Evolutionary conservation across 2,329 filamentous ascomycete genomes (phyloP), one percentile per base, ranked within the genome.

Genomic region (Curvularia verruculosa): DNA sequence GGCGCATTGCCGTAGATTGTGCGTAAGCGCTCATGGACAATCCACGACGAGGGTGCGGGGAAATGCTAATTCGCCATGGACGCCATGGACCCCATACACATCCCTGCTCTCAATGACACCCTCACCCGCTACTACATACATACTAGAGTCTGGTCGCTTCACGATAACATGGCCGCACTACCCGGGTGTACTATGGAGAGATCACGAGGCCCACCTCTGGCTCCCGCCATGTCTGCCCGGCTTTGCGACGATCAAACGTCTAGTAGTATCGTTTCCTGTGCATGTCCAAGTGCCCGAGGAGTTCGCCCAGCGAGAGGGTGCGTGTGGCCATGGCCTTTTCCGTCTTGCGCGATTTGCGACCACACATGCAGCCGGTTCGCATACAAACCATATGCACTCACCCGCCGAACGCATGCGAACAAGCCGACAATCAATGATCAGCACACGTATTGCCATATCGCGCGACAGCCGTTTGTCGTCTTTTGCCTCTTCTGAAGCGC

Each of bases 321-420:
- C 15, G 24, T 18, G n/a, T n/a, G n/a, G n/a, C n/a, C 29, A n/a
- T 23, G 44, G n/a, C 18, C 24, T 48, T 48, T 48, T 48, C 45
- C 31, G 45, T 37, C 45, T 48, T 37, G 45, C 45, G 45, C 45
- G 45, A 48, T 48, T 48, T 48, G 45, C 45, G 45, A 48, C 31
- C 7, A 34, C 7, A 24, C 29, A 37, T 7, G 15, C 8, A 26
- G 31, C 24, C 21, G 21, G 45, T 48, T 51, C 49, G 49, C 36
- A 41, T 41, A 41, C 45, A 48, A 24, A 48, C 21, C 5, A 36
- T 48, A 48, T 48, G 45, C 45, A 48, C 15, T 21, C 45, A 48
- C 45, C 45, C 45, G 45, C 29, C 23, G 45, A 48, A 48, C 45
- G 21, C 45, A 48, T 46, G 41, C 13, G 26, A 37, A 26, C 34